Conservation (phyloP, 1,284 basidiomycete genomes). For the Phellopilus nigrolimitatus region DNA sequence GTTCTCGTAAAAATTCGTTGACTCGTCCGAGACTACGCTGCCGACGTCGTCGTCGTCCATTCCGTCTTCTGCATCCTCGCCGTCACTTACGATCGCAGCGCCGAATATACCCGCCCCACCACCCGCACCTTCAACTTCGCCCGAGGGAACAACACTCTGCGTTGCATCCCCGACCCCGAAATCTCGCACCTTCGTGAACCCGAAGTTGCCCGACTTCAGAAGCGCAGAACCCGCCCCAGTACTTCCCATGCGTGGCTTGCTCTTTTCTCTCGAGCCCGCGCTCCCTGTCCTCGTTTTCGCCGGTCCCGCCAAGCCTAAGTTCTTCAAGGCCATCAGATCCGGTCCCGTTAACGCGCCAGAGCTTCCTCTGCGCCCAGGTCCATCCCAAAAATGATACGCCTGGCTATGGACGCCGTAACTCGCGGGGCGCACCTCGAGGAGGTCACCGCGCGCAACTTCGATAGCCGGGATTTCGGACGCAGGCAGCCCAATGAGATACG, state of each 20-base stretch:
- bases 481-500: constrained; percentile 91
- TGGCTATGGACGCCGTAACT: constrained; percentile 86
- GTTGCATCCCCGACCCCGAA: not conserved
- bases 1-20: constrained; percentile 80
- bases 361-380: constrained; percentile 49
- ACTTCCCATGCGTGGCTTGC: constrained; percentile 9
- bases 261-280: constrained; percentile 5
- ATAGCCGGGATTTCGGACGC: constrained; percentile 96
- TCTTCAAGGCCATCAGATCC: constrained; percentile 2
- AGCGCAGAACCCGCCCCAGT: not conserved
- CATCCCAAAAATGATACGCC: constrained; percentile 92
- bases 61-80: constrained; percentile 4
- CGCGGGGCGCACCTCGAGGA: constrained; percentile 86
- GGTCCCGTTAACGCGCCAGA: constrained; percentile 5
- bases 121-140: constrained; percentile 15
- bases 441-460: constrained; percentile 87
- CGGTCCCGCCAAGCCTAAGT: not conserved
- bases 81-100: constrained; percentile 12
- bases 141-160: too few relatives aligned
- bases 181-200: not conserved
- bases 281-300: constrained; percentile 9
- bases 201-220: not conserved
- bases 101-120: constrained; percentile 13
- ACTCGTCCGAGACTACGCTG: constrained; percentile 43
- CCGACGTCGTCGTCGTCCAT: constrained; percentile 31